phyloP scores from a whole-genome alignment of 192 early-diverging fungal species.

The Gryganskiella cystojenkinii region DNA sequence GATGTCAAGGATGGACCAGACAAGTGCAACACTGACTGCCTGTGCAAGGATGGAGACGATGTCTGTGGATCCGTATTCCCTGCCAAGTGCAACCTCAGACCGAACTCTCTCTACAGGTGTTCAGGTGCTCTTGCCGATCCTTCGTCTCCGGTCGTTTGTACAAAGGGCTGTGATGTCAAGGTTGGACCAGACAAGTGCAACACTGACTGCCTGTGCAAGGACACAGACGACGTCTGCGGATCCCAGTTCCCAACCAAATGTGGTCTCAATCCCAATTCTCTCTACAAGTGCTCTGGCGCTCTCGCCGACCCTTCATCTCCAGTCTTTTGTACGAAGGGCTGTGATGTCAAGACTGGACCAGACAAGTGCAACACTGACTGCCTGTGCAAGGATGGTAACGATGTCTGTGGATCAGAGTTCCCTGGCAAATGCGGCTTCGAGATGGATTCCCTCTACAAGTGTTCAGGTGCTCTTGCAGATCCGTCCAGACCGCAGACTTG shows the following conservation, averaged over 20 bases:
- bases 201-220: constrained; percentile 4
- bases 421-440: not conserved
- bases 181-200: not conserved
- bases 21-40: not conserved
- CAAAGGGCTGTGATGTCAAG: not conserved
- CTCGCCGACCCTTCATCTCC: constrained; percentile 8
- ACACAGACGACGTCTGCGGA: constrained; percentile 2
- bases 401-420: constrained; percentile 3
- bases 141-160: constrained; percentile 8
- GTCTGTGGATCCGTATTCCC: constrained; percentile 5
- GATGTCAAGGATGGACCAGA: too few species aligned
- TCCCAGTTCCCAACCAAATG: not conserved
- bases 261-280: not conserved
- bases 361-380: constrained; percentile 7
- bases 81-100: not conserved
- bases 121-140: constrained; percentile 4
- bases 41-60: not conserved
- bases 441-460: not conserved
- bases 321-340: constrained; percentile 3
- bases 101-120: constrained; percentile 9
- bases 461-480: constrained; percentile 4
- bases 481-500: constrained; percentile 4
- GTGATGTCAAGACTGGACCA: constrained; percentile 5
- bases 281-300: constrained; percentile 6
- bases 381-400: constrained; percentile 5